These are phyloP conservation scores for Starmerella vitae DNA, from an alignment of 805 yeast genomes.

Conservation along the genomic window DNA sequence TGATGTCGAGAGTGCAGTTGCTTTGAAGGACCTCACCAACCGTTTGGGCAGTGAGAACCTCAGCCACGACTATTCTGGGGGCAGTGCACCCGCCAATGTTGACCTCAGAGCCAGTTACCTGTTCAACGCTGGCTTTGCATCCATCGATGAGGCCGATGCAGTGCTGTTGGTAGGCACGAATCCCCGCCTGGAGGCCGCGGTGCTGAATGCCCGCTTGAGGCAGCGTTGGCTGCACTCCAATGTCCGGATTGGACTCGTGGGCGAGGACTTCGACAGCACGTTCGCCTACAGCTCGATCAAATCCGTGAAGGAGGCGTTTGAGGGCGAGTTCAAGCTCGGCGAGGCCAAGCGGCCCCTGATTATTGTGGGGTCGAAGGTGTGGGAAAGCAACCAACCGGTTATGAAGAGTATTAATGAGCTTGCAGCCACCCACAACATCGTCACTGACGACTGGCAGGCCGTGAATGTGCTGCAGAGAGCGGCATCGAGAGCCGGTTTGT, in stretches of 20 bases:
- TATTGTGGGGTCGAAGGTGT: slow-evolving; percentile 67
- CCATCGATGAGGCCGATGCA: slow-evolving; percentile 72
- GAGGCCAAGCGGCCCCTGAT: slow-evolving; percentile 62
- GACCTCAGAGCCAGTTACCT: slow-evolving; percentile 67
- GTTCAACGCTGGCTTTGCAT: slow-evolving; percentile 66
- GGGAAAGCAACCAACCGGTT: slow-evolving; percentile 44
- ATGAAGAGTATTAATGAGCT: slow-evolving; percentile 39
- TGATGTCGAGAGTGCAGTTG: slow-evolving; percentile 73
- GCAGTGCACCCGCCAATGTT: slow-evolving; percentile 46
- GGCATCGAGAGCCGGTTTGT: slow-evolving; percentile 78
- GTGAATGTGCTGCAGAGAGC: slow-evolving; percentile 67
- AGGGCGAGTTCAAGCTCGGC: slow-evolving; percentile 56
- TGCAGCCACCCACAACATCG: slow-evolving; percentile 41
- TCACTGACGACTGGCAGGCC: slow-evolving; percentile 69
- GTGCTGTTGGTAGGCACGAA: slow-evolving; percentile 71
- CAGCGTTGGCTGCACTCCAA: slow-evolving; percentile 63
- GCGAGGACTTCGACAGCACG: slow-evolving; percentile 66
- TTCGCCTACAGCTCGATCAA: slow-evolving; percentile 46
- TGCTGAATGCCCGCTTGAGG: slow-evolving; percentile 70
- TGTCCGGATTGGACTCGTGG: slow-evolving; percentile 53
- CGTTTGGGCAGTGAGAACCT: slow-evolving; percentile 68
- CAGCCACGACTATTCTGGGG: slow-evolving; percentile 53
- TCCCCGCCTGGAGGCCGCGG: slow-evolving; percentile 85
- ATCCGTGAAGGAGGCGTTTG: slow-evolving; percentile 45
- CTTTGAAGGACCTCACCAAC: slow-evolving; percentile 66